Evolutionary conservation across 305 asterid genomes (phyloP), one percentile per base, ranked within the genome.

Genomic region (Euphrasia arctica): DNA sequence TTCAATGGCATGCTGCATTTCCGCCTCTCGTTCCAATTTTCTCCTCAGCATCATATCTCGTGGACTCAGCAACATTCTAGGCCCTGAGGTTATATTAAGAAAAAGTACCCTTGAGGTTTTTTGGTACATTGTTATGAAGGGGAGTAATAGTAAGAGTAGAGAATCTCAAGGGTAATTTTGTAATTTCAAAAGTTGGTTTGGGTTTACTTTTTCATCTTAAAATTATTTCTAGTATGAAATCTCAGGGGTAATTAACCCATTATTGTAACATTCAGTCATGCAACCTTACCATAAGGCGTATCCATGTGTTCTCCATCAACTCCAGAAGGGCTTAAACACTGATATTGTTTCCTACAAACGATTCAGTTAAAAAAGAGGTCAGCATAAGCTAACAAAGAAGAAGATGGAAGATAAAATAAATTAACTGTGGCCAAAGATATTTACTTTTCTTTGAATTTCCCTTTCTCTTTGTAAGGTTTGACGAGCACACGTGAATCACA

Each of bases 401-500:
- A 12, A 4, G 42, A 49, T 2, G 8, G 59, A 58, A 34, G 41
- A 34, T 34, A 34, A 48, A 27, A 39, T n/a, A 54, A 14, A 7
- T 9, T 0, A 55, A 31, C 70, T 18, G 32, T 8, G 70, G 22
- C 36, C 4, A n/a, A 34, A 34, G 4, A 7, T 67, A 60, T 45
- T 7, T 15, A 80, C 91, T 88, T 92, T 11, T 90, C 98, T 9
- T 84, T 85, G 43, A 87, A 70, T 82, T 84, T 92, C 42, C 97
- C 99, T 74, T 93, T 93, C 78, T 93, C 99, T 71, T 93, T 93
- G 86, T 93, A 93, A 12, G 99, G 99, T 58, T 93, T 93, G 50
- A 93, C 99, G 28, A 93, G 99, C 57, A 93, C 99, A 11, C 99
- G 92, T 27, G 96, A 88, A 77, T 93, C 97, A 10, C 99, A 90